Conservation (phyloP, 2,329 filamentous ascomycete species). For the Fusarium hainanense region DNA sequence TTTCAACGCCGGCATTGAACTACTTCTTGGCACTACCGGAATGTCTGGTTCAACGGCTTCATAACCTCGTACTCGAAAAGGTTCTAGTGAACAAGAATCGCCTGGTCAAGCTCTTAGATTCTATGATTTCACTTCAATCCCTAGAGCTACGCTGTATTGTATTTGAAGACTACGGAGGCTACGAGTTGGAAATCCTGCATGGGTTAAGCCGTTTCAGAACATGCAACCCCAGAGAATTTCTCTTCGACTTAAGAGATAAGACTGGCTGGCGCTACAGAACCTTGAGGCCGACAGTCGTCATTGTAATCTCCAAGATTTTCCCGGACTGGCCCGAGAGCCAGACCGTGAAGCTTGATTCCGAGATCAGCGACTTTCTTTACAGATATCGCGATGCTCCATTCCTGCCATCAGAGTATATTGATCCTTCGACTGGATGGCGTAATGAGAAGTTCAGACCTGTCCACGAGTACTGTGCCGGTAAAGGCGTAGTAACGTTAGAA, state of each 20-base stretch:
- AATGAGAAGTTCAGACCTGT: rapidly evolving
- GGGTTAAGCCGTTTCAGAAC: too few species aligned
- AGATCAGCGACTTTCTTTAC: neutral
- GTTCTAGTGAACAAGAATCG: rapidly evolving
- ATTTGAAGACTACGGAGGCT: rapidly evolving
- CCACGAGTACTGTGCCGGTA: neutral
- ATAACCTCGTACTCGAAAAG: rapidly evolving
- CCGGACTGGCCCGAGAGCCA: rapidly evolving
- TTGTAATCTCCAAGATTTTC: rapidly evolving
- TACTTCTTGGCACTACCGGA: too few species aligned
- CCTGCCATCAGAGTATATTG: too few species aligned
- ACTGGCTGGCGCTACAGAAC: neutral
- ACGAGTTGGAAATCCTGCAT: too few species aligned
- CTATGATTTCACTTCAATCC: neutral
- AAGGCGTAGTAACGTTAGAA: neutral
- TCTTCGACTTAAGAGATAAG: neutral
- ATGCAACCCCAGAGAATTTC: neutral
- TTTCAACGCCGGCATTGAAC: too few species aligned
- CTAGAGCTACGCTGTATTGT: constrained; percentile 42
- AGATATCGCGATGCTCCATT: neutral
- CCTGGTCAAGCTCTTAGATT: rapidly evolving
- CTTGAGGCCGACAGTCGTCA: neutral
- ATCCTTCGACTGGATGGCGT: too few species aligned
- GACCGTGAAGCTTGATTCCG: neutral
- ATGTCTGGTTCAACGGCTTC: rapidly evolving